Percentiles rank a stretch among this genome's conserved stretches.
Evolutionary conservation across 106 monocot genomes (phyloP).

Genomic region (Dioscorea dumetorum): DNA sequence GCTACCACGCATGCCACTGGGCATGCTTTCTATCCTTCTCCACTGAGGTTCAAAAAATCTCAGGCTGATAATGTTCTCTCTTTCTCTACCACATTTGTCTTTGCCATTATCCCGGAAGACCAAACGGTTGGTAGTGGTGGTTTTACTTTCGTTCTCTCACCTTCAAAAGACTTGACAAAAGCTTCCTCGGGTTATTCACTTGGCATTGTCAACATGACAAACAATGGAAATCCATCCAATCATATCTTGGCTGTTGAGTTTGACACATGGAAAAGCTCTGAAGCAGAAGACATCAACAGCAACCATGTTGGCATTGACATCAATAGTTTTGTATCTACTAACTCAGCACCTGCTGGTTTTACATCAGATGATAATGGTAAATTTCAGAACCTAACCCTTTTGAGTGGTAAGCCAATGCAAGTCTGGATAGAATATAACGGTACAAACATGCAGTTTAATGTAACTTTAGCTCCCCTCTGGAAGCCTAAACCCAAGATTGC

Average conservation of each 20-base stretch:
- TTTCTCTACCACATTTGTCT: neutral
- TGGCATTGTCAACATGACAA: slow-evolving; percentile 1
- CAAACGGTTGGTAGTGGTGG: neutral
- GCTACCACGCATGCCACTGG: neutral
- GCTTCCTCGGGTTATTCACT: neutral
- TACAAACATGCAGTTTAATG: neutral
- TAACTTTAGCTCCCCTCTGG: slow-evolving; percentile 3
- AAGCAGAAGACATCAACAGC: neutral
- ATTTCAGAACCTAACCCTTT: slow-evolving; percentile 1
- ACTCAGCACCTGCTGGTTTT: neutral
- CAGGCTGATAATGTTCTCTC: neutral
- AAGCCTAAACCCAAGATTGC: neutral
- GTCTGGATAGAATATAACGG: slow-evolving; percentile 7
- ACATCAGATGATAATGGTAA: too few species aligned
- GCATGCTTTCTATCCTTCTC: neutral
- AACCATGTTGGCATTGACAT: slow-evolving; percentile 6
- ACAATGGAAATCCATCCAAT: slow-evolving; percentile 2
- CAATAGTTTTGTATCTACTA: neutral
- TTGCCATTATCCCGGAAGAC: slow-evolving; percentile 2
- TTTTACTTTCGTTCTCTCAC: neutral
- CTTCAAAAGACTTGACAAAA: neutral
- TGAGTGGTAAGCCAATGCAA: neutral
- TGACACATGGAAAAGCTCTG: neutral
- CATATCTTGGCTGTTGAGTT: slow-evolving; percentile 7
- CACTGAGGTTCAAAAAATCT: neutral